Evolutionary conservation across 2,329 filamentous ascomycete genomes (phyloP).

Genomic region (Clarireedia monteithiana): DNA sequence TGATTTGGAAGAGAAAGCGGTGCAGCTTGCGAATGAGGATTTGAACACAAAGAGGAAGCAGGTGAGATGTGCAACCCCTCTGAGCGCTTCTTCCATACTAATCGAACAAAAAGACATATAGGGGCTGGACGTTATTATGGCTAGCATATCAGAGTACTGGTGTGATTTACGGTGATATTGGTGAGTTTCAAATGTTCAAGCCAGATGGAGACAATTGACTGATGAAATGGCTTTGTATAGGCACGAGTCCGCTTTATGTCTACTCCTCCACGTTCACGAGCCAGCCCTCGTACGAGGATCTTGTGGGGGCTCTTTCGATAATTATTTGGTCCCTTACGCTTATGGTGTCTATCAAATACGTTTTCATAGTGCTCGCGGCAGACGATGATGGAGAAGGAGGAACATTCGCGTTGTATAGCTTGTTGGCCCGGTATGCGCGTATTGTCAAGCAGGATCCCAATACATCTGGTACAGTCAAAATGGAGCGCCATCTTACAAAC

Average conservation of each 20-base stretch:
- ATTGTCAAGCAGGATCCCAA: constrained; percentile 53
- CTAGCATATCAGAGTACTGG: constrained; percentile 58
- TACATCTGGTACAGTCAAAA: constrained; percentile 44
- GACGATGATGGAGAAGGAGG: constrained; percentile 67
- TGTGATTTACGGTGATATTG: constrained; percentile 64
- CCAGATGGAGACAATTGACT: neutral
- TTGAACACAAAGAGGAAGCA: constrained; percentile 27
- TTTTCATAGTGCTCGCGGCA: constrained; percentile 55
- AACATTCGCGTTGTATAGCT: constrained; percentile 59
- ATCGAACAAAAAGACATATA: constrained; percentile 14
- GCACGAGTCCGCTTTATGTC: constrained; percentile 58
- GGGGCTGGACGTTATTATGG: constrained; percentile 30
- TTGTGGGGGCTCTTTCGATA: constrained; percentile 58
- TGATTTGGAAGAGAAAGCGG: constrained; percentile 21
- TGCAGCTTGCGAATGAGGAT: constrained; percentile 22
- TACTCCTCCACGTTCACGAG: constrained; percentile 59
- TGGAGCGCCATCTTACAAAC: constrained; percentile 50
- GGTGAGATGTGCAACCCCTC: constrained; percentile 11
- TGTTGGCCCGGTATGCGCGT: constrained; percentile 53
- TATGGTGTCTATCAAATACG: constrained; percentile 64
- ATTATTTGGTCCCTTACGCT: constrained; percentile 63
- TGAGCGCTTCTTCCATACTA: neutral
- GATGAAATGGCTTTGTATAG: neutral
- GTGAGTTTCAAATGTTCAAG: constrained; percentile 30
- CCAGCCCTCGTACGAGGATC: constrained; percentile 46